phyloP scores from a whole-genome alignment of 1,284 basidiomycete genomes.

The Ganoderma meredithae region DNA sequence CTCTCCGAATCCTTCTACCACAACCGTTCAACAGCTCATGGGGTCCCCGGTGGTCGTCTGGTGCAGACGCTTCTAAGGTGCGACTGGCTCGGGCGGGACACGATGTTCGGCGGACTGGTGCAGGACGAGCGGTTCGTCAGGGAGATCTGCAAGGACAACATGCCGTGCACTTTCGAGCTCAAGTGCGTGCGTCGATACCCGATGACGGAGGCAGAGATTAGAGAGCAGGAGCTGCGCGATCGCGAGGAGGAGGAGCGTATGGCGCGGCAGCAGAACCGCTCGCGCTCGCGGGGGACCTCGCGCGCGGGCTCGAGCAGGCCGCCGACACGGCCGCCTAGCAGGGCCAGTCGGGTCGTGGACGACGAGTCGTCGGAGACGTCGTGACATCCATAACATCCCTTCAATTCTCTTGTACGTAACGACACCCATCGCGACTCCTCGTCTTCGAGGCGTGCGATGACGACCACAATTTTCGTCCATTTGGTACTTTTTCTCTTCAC shows the following conservation, averaged over 20 bases:
- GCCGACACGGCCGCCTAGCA: conserved; percentile 27
- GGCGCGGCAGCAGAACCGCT: conserved; percentile 11
- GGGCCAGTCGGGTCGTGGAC: conserved; percentile 23
- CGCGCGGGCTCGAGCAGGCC: conserved; percentile 28
- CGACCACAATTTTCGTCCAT: neutral
- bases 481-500: neutral
- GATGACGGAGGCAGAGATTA: conserved; percentile 57
- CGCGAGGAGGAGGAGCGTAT: conserved; percentile 32
- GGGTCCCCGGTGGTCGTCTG: conserved; percentile 72
- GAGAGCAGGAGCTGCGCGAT: conserved; percentile 45
- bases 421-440: neutral
- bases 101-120: conserved; percentile 68
- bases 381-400: neutral
- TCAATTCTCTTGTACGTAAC: neutral
- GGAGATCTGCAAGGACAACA: conserved; percentile 51
- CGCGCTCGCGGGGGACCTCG: conserved; percentile 34
- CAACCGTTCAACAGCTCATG: conserved; percentile 67
- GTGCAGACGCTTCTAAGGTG: conserved; percentile 65
- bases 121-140: conserved; percentile 52
- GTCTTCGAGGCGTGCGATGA: neutral
- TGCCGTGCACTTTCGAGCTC: conserved; percentile 69
- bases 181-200: conserved; percentile 56
- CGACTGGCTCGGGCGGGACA: conserved; percentile 66
- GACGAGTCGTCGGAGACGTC: conserved; percentile 20
- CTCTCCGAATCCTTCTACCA: conserved; percentile 61